These are phyloP conservation scores for Mentha longifolia DNA, from an alignment of 257 asterid genomes.

Conservation along the genomic window DNA sequence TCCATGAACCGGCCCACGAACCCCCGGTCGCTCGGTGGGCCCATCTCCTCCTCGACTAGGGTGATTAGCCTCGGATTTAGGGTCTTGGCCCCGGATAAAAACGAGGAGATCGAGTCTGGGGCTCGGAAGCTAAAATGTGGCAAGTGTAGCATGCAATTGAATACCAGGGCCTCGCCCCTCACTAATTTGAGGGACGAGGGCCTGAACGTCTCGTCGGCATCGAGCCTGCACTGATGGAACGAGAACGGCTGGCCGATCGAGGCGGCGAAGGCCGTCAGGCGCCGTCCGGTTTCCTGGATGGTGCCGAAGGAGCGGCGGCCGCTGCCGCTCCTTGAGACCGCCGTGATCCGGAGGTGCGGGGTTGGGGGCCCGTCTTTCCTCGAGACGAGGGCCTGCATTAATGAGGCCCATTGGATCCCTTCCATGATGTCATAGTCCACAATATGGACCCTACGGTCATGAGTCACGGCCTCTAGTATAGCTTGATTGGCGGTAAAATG, in stretches of 20 bases:
- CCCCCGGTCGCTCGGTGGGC: conserved; percentile 42
- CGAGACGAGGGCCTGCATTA: conserved; percentile 80
- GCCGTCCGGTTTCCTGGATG: conserved; percentile 77
- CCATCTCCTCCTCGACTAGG: conserved; percentile 69
- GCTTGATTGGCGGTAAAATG: conserved; percentile 91
- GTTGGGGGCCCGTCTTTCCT: conserved; percentile 66
- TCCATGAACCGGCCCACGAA: conserved; percentile 80
- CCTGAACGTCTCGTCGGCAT: conserved; percentile 60
- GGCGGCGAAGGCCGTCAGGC: conserved; percentile 69
- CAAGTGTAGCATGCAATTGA: conserved; percentile 78
- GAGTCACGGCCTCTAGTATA: conserved; percentile 65
- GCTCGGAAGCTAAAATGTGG: conserved; percentile 70
- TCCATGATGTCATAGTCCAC: conserved; percentile 90
- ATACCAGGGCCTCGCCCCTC: conserved; percentile 63
- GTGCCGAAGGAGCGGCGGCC: conserved; percentile 67
- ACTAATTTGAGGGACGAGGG: conserved; percentile 66
- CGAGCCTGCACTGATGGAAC: conserved; percentile 70
- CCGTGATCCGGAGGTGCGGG: conserved; percentile 83
- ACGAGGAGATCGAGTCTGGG: conserved; percentile 63
- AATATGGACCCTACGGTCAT: conserved; percentile 70
- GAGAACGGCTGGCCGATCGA: conserved; percentile 79
- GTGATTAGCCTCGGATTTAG: conserved; percentile 65
- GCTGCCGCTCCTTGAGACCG: conserved; percentile 58
- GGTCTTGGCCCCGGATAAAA: conserved; percentile 56
- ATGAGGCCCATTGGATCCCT: conserved; percentile 86